These are phyloP conservation scores for Penicillium sp. DNA, from an alignment of 2,329 filamentous ascomycete genomes.

Conservation along the genomic window DNA sequence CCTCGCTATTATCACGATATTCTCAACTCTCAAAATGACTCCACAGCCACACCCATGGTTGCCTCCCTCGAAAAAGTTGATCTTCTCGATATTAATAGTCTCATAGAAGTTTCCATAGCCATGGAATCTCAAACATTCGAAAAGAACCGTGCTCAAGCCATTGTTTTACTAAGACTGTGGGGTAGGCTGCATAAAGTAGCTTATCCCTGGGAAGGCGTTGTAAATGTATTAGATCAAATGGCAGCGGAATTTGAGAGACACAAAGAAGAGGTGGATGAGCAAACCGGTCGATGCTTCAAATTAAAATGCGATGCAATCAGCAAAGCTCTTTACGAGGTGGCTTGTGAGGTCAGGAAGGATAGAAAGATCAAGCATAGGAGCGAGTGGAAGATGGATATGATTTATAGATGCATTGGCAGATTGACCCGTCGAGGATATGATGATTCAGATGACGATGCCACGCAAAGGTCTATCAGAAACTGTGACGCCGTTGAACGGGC, in stretches of 20 bases:
- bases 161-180: neutral
- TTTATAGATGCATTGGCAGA: conserved; percentile 1
- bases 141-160: neutral
- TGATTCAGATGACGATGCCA: neutral
- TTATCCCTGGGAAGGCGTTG: neutral
- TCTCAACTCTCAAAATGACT: no score
- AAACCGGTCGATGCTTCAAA: neutral
- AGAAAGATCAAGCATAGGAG: neutral
- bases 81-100: neutral
- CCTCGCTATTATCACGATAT: neutral
- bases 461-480: neutral
- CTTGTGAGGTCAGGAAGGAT: neutral
- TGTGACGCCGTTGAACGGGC: neutral
- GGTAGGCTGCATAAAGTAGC: neutral
- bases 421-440: neutral
- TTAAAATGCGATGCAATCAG: neutral
- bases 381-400: neutral
- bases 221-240: neutral
- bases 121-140: neutral
- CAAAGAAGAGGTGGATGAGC: neutral
- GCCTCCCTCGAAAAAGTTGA: neutral
- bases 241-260: neutral
- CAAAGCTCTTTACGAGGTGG: neutral
- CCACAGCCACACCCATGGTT: no score
- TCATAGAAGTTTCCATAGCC: neutral